Conservation (phyloP, 805 yeast genomes). For the Candida arabinofermentans region DNA sequence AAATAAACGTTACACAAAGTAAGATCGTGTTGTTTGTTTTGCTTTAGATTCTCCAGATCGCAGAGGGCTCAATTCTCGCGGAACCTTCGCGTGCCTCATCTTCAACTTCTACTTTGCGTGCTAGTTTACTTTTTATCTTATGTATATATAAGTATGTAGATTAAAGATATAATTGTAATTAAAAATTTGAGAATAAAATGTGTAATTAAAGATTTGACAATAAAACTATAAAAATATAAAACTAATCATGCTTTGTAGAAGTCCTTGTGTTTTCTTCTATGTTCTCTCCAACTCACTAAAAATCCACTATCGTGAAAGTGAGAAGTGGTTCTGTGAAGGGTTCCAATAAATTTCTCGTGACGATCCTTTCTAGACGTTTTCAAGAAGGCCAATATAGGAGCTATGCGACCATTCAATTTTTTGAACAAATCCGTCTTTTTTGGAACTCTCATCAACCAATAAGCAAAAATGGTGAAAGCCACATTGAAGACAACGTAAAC, state of each 20-base stretch:
- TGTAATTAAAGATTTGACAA: not conserved
- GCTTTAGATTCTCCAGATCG: too few relatives aligned
- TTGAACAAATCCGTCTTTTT: conserved; percentile 6
- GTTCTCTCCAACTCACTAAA: conserved; percentile 8
- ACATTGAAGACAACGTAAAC: conserved; percentile 41
- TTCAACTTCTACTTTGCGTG: too few relatives aligned
- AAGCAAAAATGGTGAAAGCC: conserved; percentile 9
- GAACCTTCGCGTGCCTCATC: too few relatives aligned
- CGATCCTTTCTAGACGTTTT: not conserved
- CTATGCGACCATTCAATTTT: conserved; percentile 1
- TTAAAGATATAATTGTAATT: too few relatives aligned
- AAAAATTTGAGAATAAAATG: too few relatives aligned
- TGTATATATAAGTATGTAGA: too few relatives aligned
- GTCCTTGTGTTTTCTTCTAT: conserved; percentile 4
- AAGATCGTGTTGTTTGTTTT: too few relatives aligned
- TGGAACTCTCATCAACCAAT: conserved; percentile 5
- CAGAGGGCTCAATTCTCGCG: too few relatives aligned
- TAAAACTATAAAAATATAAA: not conserved
- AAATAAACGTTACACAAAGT: too few relatives aligned
- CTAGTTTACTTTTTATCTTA: too few relatives aligned
- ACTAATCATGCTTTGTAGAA: not conserved
- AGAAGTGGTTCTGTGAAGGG: not conserved
- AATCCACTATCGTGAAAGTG: conserved; percentile 8
- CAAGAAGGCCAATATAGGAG: not conserved
- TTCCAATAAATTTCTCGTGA: not conserved